Base-by-base conservation (phyloP, 2,329 filamentous ascomycete species). In the Botrytis cinerea region DNA sequence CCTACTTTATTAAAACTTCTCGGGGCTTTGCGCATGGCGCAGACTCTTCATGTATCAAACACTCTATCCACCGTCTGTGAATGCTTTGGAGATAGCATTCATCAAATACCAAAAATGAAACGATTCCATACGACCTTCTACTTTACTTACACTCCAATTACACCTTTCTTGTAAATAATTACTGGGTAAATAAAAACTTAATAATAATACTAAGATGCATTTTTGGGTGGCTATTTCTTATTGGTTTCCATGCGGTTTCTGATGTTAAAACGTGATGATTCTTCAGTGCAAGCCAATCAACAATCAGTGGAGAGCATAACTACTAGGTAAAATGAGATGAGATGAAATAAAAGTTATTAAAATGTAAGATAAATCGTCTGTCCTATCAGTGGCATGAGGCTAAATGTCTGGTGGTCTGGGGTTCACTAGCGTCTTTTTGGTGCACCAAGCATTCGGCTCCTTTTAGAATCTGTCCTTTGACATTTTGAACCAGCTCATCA, bases 1-100 rank as follows among this genome's bases (percentile, higher is more conserved):
- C 28, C 46, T 45, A 45, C 40, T 72, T 60, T 57, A 67, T 76
- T 72, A 75, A 72, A 73, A 54, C 60, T 60, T 71, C 75, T 68
- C 64, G 16, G 51, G 71, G 62, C 48, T 75, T 77, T 77, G 75
- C 75, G 75, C 73, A 72, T 73, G 69, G 73, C 73, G 73, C 75
- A 73, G 74, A 73, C 76, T 67, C 72, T 76, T 76, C 62, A 72
- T 75, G 74, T 79, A 77, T 79, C 72, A 73, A 78, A 76, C 75
- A 77, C 76, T 75, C 75, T 74, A 57, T 76, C 70, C 62, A 67
- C 54, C 51, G 38, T 72, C 57, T 46, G 71, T 69, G 71, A 45
- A 69, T 72, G 71, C 71, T 72, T 69, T 72, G 62, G 51, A 72
- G 71, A 72, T 60, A 68, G 71, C 62, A 72, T 68, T 72, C 70